phyloP scores from a whole-genome alignment of 495 filamentous ascomycete species.

The Hypoxylon crocopeplum region DNA sequence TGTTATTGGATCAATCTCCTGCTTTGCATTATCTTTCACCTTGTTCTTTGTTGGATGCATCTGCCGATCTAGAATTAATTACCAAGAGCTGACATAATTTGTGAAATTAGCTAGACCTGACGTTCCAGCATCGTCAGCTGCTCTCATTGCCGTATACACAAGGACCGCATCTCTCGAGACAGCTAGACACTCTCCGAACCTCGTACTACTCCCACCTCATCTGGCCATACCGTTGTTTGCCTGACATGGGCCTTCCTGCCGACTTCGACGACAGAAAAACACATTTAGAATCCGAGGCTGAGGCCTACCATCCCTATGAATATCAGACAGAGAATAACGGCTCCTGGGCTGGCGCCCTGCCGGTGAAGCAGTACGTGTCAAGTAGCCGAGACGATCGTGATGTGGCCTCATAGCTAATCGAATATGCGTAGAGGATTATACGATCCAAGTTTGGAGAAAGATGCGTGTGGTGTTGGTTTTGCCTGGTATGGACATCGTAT shows the following conservation, averaged over 20 bases:
- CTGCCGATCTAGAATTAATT: constrained; percentile 23
- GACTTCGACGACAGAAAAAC: constrained; percentile 65
- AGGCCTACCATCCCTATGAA: constrained; percentile 69
- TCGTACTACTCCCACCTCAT: constrained; percentile 19
- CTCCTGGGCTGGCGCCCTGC: constrained; percentile 95
- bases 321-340: constrained; percentile 87
- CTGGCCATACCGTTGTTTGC: constrained; percentile 48
- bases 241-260: constrained; percentile 64
- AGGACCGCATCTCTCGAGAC: constrained; percentile 23
- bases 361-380: constrained; percentile 80
- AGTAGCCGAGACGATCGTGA: background rate
- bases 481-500: constrained; percentile 74
- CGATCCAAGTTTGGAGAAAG: constrained; percentile 95
- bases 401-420: constrained; percentile 20
- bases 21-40: constrained; percentile 27
- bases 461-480: constrained; percentile 99
- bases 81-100: constrained; percentile 24
- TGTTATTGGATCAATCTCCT: constrained; percentile 27
- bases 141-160: constrained; percentile 29
- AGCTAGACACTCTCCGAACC: constrained; percentile 23
- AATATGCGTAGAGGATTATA: constrained; percentile 73
- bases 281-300: constrained; percentile 58
- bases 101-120: constrained; percentile 27
- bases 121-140: constrained; percentile 39
- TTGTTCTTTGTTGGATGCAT: constrained; percentile 19